Conservation (phyloP, 805 yeast species). For the Metschnikowia rubicola region DNA sequence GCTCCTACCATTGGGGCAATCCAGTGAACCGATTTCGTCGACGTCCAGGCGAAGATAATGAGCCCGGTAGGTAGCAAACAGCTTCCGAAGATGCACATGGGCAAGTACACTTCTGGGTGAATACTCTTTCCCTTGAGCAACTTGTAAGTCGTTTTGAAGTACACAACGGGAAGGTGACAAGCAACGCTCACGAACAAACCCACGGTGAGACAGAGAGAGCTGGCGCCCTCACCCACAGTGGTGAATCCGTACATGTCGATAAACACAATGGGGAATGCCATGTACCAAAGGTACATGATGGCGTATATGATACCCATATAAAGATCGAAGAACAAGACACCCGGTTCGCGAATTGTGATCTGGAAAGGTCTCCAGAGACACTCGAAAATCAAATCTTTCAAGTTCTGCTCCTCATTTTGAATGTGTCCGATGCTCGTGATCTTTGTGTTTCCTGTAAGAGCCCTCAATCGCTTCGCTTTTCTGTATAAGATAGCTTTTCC, state of each 20-base stretch:
- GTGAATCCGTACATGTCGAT: slow-evolving; percentile 10
- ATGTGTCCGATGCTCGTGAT: slow-evolving; percentile 15
- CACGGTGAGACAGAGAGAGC: slow-evolving; percentile 9
- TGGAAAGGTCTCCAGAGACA: slow-evolving; percentile 15
- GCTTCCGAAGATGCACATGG: slow-evolving; percentile 14
- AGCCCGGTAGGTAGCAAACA: slow-evolving; percentile 13
- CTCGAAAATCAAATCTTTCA: slow-evolving; percentile 8
- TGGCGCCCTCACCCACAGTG: slow-evolving; percentile 12
- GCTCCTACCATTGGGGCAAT: slow-evolving; percentile 15
- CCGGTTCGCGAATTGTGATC: slow-evolving; percentile 13
- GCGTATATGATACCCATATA: slow-evolving; percentile 15
- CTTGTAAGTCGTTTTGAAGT: slow-evolving; percentile 6
- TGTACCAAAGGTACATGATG: slow-evolving; percentile 14
- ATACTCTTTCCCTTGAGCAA: slow-evolving; percentile 4
- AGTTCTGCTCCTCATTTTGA: slow-evolving; percentile 8
- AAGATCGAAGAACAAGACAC: slow-evolving; percentile 12
- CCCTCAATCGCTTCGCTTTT: slow-evolving; percentile 15
- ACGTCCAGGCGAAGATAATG: slow-evolving; percentile 14
- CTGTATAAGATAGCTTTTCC: slow-evolving; percentile 14
- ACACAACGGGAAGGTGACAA: slow-evolving; percentile 8
- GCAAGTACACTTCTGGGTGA: slow-evolving; percentile 13
- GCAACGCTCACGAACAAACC: slow-evolving; percentile 10
- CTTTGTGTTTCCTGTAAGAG: slow-evolving; percentile 12
- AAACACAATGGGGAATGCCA: slow-evolving; percentile 17
- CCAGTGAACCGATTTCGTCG: slow-evolving; percentile 13